A percentile compares a stretch with the other conserved stretches of the same genome.
Evolutionary conservation across 768 basidiomycete species (phyloP).

Genomic region (Mycena capillaripes): DNA sequence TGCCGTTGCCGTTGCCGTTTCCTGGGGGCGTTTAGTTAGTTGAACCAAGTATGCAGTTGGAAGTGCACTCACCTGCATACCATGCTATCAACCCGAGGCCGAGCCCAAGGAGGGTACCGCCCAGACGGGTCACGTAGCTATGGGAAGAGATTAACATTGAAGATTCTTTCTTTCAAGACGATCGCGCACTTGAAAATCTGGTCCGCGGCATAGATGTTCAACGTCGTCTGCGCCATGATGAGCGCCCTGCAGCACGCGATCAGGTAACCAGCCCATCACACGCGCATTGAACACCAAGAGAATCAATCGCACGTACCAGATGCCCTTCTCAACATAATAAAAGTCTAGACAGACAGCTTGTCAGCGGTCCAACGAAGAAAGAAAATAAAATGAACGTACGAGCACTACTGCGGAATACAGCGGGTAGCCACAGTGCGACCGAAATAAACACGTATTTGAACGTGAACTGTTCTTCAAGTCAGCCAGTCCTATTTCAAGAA

Average conservation of each 20-base stretch:
- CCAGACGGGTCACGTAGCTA: constrained; percentile 59
- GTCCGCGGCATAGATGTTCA: constrained; percentile 70
- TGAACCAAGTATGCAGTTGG: background rate
- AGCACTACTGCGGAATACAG: constrained; percentile 56
- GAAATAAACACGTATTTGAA: constrained; percentile 53
- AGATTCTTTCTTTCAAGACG: too few relatives aligned
- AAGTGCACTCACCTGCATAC: constrained; percentile 55
- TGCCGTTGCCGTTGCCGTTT: constrained; percentile 61
- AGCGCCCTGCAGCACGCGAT: constrained; percentile 55
- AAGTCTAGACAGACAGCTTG: constrained; percentile 46
- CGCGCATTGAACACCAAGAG: background rate
- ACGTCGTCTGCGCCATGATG: constrained; percentile 72
- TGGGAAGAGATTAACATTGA: background rate
- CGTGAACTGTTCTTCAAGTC: constrained; percentile 52
- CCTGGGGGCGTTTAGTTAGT: constrained; percentile 38
- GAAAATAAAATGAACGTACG: constrained; percentile 48
- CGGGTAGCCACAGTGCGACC: constrained; percentile 66
- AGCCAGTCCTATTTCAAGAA: background rate
- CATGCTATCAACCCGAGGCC: constrained; percentile 62
- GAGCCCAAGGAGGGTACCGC: constrained; percentile 61
- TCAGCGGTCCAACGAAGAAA: constrained; percentile 9
- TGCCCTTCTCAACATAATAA: constrained; percentile 58
- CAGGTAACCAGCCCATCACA: too few relatives aligned
- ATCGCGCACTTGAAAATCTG: constrained; percentile 63
- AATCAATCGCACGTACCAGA: constrained; percentile 52